A percentile compares a stretch with the other conserved stretches of the same genome.
Evolutionary conservation across 495 filamentous ascomycete species (phyloP).

Genomic region (Cryomyces minteri): DNA sequence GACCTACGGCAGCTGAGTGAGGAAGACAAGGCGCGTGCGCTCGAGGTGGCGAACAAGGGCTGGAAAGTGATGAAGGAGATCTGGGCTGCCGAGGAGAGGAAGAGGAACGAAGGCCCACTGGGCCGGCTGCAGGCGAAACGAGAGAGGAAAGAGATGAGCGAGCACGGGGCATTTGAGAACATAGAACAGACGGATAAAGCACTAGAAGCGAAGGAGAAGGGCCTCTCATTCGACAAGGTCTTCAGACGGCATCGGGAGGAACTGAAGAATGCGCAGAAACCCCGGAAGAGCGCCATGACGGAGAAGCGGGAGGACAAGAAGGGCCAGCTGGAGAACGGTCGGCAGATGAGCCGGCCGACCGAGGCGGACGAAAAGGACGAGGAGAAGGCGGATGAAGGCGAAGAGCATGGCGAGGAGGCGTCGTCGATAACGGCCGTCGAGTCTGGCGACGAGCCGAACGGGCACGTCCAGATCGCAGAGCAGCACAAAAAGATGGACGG

Average conservation of each 20-base stretch:
- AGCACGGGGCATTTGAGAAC: slow-evolving; percentile 6
- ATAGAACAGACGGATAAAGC: slow-evolving; percentile 1
- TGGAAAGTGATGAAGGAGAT: background rate
- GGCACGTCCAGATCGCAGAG: no score
- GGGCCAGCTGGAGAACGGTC: background rate
- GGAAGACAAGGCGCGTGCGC: background rate
- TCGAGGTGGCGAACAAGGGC: background rate
- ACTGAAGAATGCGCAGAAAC: slow-evolving; percentile 4
- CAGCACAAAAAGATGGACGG: no score
- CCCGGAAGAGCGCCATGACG: slow-evolving; percentile 3
- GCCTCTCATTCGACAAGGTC: slow-evolving; percentile 1
- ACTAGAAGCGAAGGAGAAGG: background rate
- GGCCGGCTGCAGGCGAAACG: background rate
- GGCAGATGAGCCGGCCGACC: background rate
- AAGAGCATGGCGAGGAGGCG: no score
- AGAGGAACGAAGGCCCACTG: background rate
- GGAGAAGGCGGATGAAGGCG: no score
- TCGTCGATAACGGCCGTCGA: no score
- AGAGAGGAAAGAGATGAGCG: slow-evolving; percentile 3
- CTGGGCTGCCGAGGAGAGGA: background rate
- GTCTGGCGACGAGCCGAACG: no score
- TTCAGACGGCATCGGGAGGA: slow-evolving; percentile 3
- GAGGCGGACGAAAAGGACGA: background rate
- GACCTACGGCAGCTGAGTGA: slow-evolving; percentile 3
- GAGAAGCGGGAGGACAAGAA: background rate